Percentiles rank a stretch among this genome's conserved stretches.
Evolutionary conservation across 208 protist genomes (phyloP).

Genomic region (Sergeia podlipaevii): DNA sequence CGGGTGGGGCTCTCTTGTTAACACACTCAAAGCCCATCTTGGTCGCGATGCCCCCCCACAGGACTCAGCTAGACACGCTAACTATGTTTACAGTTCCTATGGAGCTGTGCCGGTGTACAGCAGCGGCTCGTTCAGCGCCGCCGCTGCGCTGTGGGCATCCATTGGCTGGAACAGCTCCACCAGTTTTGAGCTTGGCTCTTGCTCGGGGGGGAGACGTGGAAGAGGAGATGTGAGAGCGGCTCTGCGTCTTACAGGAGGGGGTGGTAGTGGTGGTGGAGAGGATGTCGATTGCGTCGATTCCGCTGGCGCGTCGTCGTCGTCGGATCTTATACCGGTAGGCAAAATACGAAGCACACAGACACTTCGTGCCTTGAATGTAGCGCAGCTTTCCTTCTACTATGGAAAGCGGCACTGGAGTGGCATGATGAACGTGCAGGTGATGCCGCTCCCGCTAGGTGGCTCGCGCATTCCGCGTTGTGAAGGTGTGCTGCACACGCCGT

Average conservation of each 20-base stretch:
- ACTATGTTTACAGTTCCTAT: conserved; percentile 31
- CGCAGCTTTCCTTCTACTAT: conserved; percentile 36
- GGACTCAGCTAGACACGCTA: no score
- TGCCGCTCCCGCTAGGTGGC: conserved; percentile 13
- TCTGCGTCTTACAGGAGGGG: no score
- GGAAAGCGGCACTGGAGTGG: conserved; percentile 17
- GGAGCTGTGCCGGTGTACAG: conserved; percentile 29
- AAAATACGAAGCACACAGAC: background rate
- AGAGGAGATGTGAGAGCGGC: no score
- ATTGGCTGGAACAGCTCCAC: conserved; percentile 16
- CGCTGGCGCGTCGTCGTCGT: no score
- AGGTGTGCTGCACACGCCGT: conserved; percentile 31
- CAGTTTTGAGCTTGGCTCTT: no score
- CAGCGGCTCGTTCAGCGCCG: conserved; percentile 31
- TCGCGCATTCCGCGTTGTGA: conserved; percentile 34
- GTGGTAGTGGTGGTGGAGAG: no score
- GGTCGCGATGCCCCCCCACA: no score
- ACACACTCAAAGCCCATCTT: no score
- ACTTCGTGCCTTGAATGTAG: conserved; percentile 22
- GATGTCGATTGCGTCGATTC: no score
- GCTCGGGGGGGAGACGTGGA: no score
- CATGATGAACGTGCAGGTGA: conserved; percentile 28
- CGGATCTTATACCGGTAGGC: conserved; percentile 10
- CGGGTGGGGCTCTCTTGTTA: no score
- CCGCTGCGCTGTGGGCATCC: conserved; percentile 31